Percentiles rank a stretch among this genome's conserved stretches.
phyloP scores from a whole-genome alignment of 192 early-diverging fungal genomes.

The Podila clonocystis region DNA sequence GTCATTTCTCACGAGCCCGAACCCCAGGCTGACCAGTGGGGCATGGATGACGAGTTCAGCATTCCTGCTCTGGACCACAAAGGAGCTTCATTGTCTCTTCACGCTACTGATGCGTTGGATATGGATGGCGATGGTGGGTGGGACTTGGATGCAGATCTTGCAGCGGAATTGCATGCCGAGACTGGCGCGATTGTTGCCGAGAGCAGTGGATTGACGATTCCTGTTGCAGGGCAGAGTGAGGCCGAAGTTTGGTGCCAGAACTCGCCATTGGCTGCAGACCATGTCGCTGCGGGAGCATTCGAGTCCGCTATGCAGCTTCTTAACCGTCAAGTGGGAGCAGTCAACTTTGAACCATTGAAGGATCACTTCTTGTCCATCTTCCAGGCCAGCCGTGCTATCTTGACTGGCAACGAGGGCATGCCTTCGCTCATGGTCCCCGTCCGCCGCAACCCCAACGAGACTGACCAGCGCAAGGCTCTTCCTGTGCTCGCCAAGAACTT shows the following conservation, averaged over 20 bases:
- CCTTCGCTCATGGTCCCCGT: constrained; percentile 74
- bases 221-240: constrained; percentile 78
- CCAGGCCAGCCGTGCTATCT: constrained; percentile 74
- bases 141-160: constrained; percentile 86
- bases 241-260: constrained; percentile 84
- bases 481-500: constrained; percentile 72
- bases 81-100: constrained; percentile 28
- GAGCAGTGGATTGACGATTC: constrained; percentile 45
- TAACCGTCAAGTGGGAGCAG: constrained; percentile 90
- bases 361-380: constrained; percentile 87
- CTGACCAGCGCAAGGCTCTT: constrained; percentile 61
- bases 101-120: constrained; percentile 49
- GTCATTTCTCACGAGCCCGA: constrained; percentile 71
- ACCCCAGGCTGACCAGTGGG: constrained; percentile 75
- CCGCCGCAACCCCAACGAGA: constrained; percentile 68
- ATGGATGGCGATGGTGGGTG: constrained; percentile 72
- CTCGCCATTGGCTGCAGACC: constrained; percentile 89
- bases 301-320: constrained; percentile 96
- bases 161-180: constrained; percentile 73
- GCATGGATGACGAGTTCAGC: constrained; percentile 77
- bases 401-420: constrained; percentile 69
- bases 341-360: constrained; percentile 94
- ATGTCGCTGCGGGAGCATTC: constrained; percentile 95
- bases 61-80: constrained; percentile 56
- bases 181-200: constrained; percentile 72